A percentile compares a stretch with the other conserved stretches of the same genome.
phyloP scores from a whole-genome alignment of 768 basidiomycete genomes.

The Psilocybe azurescens region DNA sequence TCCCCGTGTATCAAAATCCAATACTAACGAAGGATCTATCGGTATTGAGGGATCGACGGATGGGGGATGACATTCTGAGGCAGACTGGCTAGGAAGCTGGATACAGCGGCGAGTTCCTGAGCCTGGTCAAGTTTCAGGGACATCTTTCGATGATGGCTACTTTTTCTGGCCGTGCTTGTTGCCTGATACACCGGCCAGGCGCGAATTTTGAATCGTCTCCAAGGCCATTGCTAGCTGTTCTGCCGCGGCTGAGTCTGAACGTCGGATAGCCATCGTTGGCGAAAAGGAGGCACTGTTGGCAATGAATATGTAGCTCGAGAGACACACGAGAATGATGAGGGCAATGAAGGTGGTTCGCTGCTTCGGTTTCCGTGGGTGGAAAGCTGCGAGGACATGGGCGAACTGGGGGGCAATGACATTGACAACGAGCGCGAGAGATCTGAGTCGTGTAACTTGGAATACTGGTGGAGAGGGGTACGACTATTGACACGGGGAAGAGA shows the following conservation, averaged over 20 bases:
- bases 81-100: conserved; percentile 74
- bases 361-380: conserved; percentile 52
- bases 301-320: conserved; percentile 63
- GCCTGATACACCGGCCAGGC: conserved; percentile 22
- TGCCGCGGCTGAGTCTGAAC: conserved; percentile 32
- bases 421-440: not conserved
- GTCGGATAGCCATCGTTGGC: conserved; percentile 39
- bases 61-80: conserved; percentile 74
- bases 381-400: conserved; percentile 33
- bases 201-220: conserved; percentile 42
- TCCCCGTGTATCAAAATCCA: conserved; percentile 83
- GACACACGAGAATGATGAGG: conserved; percentile 52
- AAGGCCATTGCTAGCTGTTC: conserved; percentile 41
- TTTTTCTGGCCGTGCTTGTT: conserved; percentile 28
- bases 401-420: conserved; percentile 26
- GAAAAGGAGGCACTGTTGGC: conserved; percentile 47
- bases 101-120: conserved; percentile 78
- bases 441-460: not conserved
- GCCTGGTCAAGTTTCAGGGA: conserved; percentile 52
- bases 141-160: conserved; percentile 27
- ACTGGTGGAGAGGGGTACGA: conserved; percentile 37
- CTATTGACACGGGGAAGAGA: conserved; percentile 33
- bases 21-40: conserved; percentile 80
- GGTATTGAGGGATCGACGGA: conserved; percentile 65
- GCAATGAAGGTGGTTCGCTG: conserved; percentile 60